These are phyloP conservation scores for Vaccinium macrocarpon DNA, from an alignment of 148 eudicot species.

Conservation along the genomic window DNA sequence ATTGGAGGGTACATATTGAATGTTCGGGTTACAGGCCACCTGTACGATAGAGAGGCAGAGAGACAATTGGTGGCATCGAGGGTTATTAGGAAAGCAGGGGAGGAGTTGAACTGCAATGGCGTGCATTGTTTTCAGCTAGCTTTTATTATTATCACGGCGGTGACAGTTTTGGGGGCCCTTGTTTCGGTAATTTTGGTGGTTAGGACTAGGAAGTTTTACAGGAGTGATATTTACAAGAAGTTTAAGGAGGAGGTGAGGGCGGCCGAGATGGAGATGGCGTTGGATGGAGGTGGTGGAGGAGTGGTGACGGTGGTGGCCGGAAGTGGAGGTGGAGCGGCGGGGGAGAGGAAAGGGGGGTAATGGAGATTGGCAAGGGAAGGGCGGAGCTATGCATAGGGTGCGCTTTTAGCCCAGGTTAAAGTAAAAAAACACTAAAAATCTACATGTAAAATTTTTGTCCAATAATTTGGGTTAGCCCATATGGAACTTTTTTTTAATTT, in stretches of 20 bases:
- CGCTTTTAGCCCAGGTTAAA: no score
- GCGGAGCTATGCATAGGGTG: no score
- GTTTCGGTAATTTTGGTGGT: constrained; percentile 32
- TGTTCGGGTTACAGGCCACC: constrained; percentile 28
- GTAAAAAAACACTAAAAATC: no score
- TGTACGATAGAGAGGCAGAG: constrained; percentile 34
- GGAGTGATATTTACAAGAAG: constrained; percentile 39
- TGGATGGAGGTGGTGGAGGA: neutral
- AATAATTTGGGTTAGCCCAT: no score
- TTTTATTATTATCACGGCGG: constrained; percentile 29
- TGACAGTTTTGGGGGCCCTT: constrained; percentile 25
- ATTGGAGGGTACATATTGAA: constrained; percentile 34
- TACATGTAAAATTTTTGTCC: no score
- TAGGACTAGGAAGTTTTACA: constrained; percentile 38
- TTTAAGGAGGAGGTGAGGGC: constrained; percentile 23
- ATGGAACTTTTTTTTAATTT: no score
- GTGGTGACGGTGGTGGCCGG: neutral
- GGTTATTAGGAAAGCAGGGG: neutral
- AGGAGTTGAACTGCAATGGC: constrained; percentile 34
- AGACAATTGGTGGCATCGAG: constrained; percentile 29
- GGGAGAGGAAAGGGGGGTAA: neutral
- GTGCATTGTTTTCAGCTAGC: constrained; percentile 27
- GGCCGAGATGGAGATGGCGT: constrained; percentile 24
- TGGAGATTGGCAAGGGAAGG: neutral
- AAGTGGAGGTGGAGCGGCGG: neutral